phyloP scores from a whole-genome alignment of 2,329 filamentous ascomycete genomes.

The Penicillium sp. region DNA sequence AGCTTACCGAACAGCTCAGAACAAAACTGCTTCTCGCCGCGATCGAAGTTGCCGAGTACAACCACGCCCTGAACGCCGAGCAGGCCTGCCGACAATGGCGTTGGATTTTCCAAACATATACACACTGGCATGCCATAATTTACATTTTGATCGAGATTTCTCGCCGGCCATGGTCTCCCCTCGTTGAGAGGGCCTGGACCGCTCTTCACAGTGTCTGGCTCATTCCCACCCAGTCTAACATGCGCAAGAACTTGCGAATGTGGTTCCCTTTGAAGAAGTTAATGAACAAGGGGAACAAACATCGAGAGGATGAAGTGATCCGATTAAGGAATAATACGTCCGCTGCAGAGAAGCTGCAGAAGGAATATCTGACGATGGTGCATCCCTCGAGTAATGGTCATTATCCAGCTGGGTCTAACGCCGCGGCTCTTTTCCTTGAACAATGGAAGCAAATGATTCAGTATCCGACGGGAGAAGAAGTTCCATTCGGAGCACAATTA shows the following conservation, averaged over 20 bases:
- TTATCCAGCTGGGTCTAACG: constrained; percentile 24
- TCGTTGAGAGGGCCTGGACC: constrained; percentile 54
- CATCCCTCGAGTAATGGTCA: constrained; percentile 36
- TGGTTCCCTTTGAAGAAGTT: constrained; percentile 42
- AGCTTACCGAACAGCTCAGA: constrained; percentile 41
- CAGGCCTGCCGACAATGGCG: constrained; percentile 56
- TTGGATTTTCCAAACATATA: constrained; percentile 64
- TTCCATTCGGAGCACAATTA: background rate
- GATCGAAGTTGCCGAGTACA: constrained; percentile 54
- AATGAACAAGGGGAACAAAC: constrained; percentile 34
- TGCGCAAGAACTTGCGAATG: constrained; percentile 35
- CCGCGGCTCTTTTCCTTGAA: constrained; percentile 28
- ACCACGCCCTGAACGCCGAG: constrained; percentile 58
- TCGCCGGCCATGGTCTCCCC: constrained; percentile 52
- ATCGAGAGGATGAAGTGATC: constrained; percentile 39
- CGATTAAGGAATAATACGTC: constrained; percentile 34
- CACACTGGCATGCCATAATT: constrained; percentile 62
- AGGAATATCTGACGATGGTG: constrained; percentile 6
- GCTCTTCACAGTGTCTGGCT: constrained; percentile 51
- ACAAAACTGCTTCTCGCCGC: constrained; percentile 44
- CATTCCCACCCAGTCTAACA: constrained; percentile 39
- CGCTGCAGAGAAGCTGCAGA: constrained; percentile 23
- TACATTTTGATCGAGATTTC: constrained; percentile 59
- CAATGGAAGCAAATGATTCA: constrained; percentile 37
- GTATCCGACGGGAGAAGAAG: background rate